Percentiles rank a stretch among this genome's conserved stretches.
Conservation (phyloP, 2,329 filamentous ascomycete genomes). For the Phyllachora maydis region DNA sequence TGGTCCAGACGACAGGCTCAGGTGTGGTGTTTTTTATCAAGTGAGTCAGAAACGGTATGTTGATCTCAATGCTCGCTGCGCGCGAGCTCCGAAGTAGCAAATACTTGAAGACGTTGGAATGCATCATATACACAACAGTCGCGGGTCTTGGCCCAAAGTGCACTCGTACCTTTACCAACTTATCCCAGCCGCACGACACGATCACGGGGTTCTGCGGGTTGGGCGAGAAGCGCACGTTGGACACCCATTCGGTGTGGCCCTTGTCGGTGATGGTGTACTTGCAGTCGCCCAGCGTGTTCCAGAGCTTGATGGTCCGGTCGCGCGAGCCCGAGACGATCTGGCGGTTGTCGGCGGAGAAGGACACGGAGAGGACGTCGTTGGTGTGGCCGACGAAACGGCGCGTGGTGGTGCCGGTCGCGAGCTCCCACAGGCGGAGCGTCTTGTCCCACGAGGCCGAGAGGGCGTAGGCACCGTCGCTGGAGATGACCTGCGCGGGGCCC, state of each 20-base stretch:
- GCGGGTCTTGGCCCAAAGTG: too few relatives aligned
- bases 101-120: constrained; percentile 54
- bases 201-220: constrained; percentile 99
- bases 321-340: constrained; percentile 98
- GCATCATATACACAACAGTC: too few relatives aligned
- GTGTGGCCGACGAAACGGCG: constrained; percentile 97
- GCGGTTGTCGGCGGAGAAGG: constrained; percentile 99
- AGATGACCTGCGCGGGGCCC: constrained; percentile 64
- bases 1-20: neutral
- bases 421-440: constrained; percentile 98
- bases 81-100: constrained; percentile 99
- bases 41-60: constrained; percentile 64
- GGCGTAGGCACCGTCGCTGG: constrained; percentile 96
- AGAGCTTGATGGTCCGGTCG: constrained; percentile 98
- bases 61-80: constrained; percentile 94
- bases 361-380: constrained; percentile 98
- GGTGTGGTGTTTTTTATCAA: neutral
- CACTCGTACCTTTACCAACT: constrained; percentile 99
- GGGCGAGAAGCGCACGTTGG: constrained; percentile 97
- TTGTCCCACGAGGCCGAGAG: constrained; percentile 99
- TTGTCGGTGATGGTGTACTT: constrained; percentile 99
- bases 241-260: constrained; percentile 99
- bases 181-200: constrained; percentile 97
- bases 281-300: constrained; percentile 99
- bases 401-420: constrained; percentile 90